A percentile compares a stretch with the other conserved stretches of the same genome.
These are phyloP conservation scores for Vigna nakashimae DNA, from an alignment of 306 rosid genomes.

Conservation along the genomic window DNA sequence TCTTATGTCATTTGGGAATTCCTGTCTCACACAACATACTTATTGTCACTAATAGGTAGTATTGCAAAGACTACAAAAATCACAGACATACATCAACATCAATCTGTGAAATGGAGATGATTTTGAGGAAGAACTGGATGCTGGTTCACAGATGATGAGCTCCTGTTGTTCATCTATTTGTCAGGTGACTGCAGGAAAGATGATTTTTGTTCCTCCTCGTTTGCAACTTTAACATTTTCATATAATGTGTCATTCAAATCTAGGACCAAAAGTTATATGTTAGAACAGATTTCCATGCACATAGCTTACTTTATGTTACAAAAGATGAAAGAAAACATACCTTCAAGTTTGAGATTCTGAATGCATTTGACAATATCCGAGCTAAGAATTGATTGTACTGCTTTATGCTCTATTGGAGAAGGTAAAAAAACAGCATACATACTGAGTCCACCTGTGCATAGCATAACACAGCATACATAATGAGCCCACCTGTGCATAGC, in stretches of 20 bases:
- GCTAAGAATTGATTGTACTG: constrained; percentile 34
- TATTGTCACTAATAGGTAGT: constrained; percentile 30
- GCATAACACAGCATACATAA: no score
- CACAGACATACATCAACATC: constrained; percentile 17
- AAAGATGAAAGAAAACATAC: constrained; percentile 26
- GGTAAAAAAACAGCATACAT: constrained; percentile 31
- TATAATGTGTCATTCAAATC: constrained; percentile 17
- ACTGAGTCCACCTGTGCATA: background rate
- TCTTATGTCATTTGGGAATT: constrained; percentile 50
- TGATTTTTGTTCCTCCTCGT: constrained; percentile 14
- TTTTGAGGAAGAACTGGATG: background rate
- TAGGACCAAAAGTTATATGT: constrained; percentile 39
- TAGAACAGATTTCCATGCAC: constrained; percentile 4
- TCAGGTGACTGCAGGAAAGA: background rate
- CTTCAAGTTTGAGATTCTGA: constrained; percentile 32
- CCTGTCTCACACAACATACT: constrained; percentile 58
- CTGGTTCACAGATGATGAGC: constrained; percentile 9
- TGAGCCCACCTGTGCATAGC: constrained; percentile 29
- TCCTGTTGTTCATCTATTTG: constrained; percentile 16
- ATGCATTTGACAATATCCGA: constrained; percentile 1
- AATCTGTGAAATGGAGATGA: constrained; percentile 24
- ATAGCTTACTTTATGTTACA: background rate
- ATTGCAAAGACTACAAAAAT: background rate
- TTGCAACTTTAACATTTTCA: constrained; percentile 22
- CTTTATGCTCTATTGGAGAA: constrained; percentile 14